phyloP scores from a whole-genome alignment of 2,329 filamentous ascomycete species.

The Paraconiothyrium sp. region DNA sequence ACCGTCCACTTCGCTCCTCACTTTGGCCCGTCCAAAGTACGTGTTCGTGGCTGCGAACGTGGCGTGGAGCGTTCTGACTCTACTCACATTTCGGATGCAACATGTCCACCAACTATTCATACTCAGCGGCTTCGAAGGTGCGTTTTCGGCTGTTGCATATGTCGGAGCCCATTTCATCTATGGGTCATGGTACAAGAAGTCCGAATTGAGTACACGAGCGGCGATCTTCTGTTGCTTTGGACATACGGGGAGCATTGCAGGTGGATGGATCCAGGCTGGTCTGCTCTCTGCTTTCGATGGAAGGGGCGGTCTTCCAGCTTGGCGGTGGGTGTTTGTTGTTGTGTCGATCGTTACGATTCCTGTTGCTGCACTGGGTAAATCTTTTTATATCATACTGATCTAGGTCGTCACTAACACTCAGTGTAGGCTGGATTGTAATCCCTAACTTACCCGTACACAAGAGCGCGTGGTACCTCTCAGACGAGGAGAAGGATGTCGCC shows the following conservation, averaged over 20 bases:
- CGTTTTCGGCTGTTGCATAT: conserved; percentile 9
- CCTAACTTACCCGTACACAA: conserved; percentile 4
- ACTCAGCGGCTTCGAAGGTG: conserved; percentile 4
- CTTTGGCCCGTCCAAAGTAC: conserved; percentile 2
- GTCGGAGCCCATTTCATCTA: conserved; percentile 9
- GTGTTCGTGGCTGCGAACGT: conserved; percentile 10
- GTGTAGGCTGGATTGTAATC: conserved; percentile 1
- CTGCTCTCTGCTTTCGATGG: conserved; percentile 8
- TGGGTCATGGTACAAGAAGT: conserved; percentile 7
- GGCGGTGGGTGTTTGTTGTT: conserved; percentile 8
- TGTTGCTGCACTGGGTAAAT: conserved; percentile 5
- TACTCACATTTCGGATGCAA: conserved; percentile 9
- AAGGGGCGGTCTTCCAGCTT: conserved; percentile 4
- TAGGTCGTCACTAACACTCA: background rate
- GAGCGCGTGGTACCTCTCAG: conserved; percentile 7
- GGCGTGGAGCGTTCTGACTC: conserved; percentile 6
- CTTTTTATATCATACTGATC: background rate
- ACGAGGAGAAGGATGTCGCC: conserved; percentile 7
- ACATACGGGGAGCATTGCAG: conserved; percentile 5
- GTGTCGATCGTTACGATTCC: conserved; percentile 8
- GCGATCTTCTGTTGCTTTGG: conserved; percentile 11
- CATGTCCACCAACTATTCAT: conserved; percentile 2
- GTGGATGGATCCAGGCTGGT: conserved; percentile 5
- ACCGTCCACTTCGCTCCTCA: conserved; percentile 2
- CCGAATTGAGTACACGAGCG: conserved; percentile 3